Base-by-base conservation (phyloP, 768 basidiomycete genomes). In the Mycena leptocephala region DNA sequence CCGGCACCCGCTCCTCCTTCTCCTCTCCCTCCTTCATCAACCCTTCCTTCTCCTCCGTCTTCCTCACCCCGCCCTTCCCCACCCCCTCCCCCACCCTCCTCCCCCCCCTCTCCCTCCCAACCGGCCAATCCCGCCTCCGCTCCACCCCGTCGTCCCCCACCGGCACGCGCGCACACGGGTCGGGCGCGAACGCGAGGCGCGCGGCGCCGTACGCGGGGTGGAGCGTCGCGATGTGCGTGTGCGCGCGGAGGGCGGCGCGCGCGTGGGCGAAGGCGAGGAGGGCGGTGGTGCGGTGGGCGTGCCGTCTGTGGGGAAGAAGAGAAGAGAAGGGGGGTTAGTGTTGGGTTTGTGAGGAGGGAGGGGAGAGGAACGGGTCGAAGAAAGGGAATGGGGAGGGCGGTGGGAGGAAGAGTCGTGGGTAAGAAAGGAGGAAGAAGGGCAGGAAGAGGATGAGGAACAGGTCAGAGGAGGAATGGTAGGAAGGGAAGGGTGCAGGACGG, bases 201-300 rank as follows among this genome's bases (percentile, higher is more conserved):
- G 39, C 56, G 24, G 14, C 28, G 22, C 8, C 33, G 26, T 58
- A 67, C 46, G 22, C 33, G 16, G 72, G 72, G 41, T 20, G 41
- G 33, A 18, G 24, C 24, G 67, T 30, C 6, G 64, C 32, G 43
- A 61, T 14, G 24, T 51, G 41, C 9, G 16, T 11, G 7, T 28
- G 56, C 16, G 72, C 72, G 9, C 11, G 39, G 2, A 11, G 43
- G 55, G 72, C 72, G 58, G 55, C 43, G 41, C 24, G 33, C 24
- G 72, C 65, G 64, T 39, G 72, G 20, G 72, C 64, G 65, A 73
- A 73, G n/a, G 32, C 16, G 41, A 73, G 6, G 56, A 33, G 39
- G n/a, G 24, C 48, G 18, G 26, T 0, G 56, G 14, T 24, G 33
- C 10, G 48, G 1, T 55, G 51, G 1, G 26, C 32, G 37, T 14